Base-by-base conservation (phyloP, 805 yeast species). In the Kuraishia floccosa region DNA sequence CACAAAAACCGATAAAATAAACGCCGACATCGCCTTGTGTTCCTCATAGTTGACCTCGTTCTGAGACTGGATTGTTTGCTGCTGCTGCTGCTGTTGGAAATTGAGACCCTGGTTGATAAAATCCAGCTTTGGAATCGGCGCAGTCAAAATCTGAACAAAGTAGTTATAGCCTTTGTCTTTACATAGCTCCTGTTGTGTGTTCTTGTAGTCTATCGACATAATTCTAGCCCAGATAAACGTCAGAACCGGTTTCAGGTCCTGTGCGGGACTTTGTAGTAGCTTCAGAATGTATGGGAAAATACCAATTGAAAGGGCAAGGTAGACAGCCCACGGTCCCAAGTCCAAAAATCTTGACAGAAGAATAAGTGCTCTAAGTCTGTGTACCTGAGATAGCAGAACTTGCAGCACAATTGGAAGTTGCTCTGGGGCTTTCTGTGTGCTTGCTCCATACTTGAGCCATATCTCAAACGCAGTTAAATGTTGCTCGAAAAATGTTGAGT, bases 161-260 rank as follows among this genome's bases (percentile, higher is more conserved):
- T 91, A 89, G 43, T 76, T 74, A 52, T 76, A 87, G 0, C 96
- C 95, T 46, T 79, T 80, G 47, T 89, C 97, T 44, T 87, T 87
- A 39, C 91, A 71, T 19, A 91, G 65, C 47, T 91, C 98, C 39
- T 79, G 86, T 51, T 91, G 98, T 3, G 95, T 84, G 45, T 81
- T 79, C 40, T 73, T 70, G 50, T 81, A 79, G 53, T 89, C 97
- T 16, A 91, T 93, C 3, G 96, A 87, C 91, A 91, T 85, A 15
- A 91, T 85, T 41, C 97, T 66, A 1, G 97, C 95, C 98, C 98
- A 91, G 33, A 91, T 91, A 46, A 89, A 91, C 2, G 91, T 91
- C 35, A 91, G 57, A 3, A 89, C 94, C 0, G 97, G 97, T 45
- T 86, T 86, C 36, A 91, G 62, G 46, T 91, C 97, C 17, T 84